Evolutionary conservation across 495 filamentous ascomycete species (phyloP), one percentile per base, ranked within the genome.

Genomic region (Penicillium steckii): DNA sequence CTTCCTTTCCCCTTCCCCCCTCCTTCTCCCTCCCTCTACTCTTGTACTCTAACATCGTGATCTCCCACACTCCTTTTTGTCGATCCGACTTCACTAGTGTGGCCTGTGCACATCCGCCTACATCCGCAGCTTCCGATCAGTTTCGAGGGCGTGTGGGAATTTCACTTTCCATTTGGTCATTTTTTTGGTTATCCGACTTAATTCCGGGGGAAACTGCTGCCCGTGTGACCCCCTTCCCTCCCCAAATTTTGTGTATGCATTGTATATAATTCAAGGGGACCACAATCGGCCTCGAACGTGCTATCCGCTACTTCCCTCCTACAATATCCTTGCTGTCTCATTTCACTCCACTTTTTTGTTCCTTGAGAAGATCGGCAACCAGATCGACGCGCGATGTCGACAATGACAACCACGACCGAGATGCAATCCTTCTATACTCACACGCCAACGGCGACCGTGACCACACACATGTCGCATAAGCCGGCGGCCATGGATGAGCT

Each of bases 351-450:
- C 40, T 43, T 9, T 50, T 15, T 37, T 15, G 19, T 24, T 6
- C 35, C 17, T 30, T 30, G 15, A 33, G n/a, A n/a, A n/a, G 46
- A 52, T 49, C 26, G 49, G 48, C 45, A 46, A 23, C 12, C 18
- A 41, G 33, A 46, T 38, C 47, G 26, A 42, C 38, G 27, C 25
- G 29, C 46, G 10, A 26, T 45, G 23, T 2, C 32, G 7, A 41
- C 21, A 25, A 46, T 13, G 32, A 54, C 46, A 29, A 73, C 68
- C 67, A 49, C 69, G 29, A 61, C 69, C 59, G 62, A 71, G 57
- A 68, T 69, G 60, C 71, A 69, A 45, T 66, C 72, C 43, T 68
- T 68, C 51, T 76, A 74, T 52, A 72, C 69, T 7, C 48, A 68
- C 9, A 64, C 66, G n/a, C n/a, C n/a, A n/a, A n/a, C n/a, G n/a